Evolutionary conservation across 2,329 filamentous ascomycete species (phyloP), one percentile per base, ranked within the genome.

Genomic region (Chaetothyriales sp.): DNA sequence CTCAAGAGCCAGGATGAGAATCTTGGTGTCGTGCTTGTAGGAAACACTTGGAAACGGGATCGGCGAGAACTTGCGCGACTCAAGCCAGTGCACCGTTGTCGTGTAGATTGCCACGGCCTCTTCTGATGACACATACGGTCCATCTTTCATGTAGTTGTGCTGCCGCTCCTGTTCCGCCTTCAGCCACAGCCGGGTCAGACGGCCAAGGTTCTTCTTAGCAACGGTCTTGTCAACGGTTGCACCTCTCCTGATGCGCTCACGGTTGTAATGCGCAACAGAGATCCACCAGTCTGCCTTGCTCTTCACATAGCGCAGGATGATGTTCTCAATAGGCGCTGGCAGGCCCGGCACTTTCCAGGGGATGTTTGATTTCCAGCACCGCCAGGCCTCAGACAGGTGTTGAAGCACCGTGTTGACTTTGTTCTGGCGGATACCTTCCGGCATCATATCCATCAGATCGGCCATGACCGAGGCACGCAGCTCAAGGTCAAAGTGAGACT

Each of bases 251-350:
- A 98, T 98, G 66, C 92, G 84, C 72, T 98, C 92, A 62, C 92
- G 84, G 65, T 98, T 98, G 73, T 98, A 98, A 65, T 98, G 92
- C 9, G 92, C 92, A 28, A 98, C 93, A 19, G 89, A 96, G 54
- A 98, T 90, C 92, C 92, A 98, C 93, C 92, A 98, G 66, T 98
- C 92, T 18, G 92, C 92, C 74, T 98, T 98, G 59, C 88, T 90
- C 74, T 98, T 98, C 61, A 98, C 93, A 61, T 98, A 98, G 62
- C 92, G 85, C 55, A 98, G 75, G 62, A 98, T 98, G 61, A 98
- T 95, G 64, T 96, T 98, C 70, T 98, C 92, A 56, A 98, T 96
- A 0, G 92, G 90, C 12, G 93, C 93, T 43, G 92, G 92, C 54
- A 98, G 70, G 39, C 92, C 93, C 48, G 92, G 92, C 2, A 98